phyloP scores from a whole-genome alignment of 805 yeast species.

The Priceomyces medius region DNA sequence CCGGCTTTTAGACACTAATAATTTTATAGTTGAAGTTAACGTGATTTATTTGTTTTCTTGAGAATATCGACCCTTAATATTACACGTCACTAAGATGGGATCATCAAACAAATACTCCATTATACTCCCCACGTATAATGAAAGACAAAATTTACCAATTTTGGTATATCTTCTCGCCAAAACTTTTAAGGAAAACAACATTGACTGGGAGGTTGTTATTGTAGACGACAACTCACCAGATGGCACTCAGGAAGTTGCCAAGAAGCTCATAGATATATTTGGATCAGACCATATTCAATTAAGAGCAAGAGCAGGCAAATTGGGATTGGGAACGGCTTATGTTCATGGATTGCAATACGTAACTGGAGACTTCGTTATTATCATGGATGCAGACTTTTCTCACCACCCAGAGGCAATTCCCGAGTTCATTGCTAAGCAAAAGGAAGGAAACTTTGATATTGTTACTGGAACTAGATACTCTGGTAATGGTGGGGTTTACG shows the following conservation, averaged over 20 bases:
- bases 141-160: constrained; percentile 62
- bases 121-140: constrained; percentile 77
- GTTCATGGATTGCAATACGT: constrained; percentile 72
- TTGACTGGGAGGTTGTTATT: constrained; percentile 74
- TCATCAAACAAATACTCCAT: constrained; percentile 57
- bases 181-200: constrained; percentile 55
- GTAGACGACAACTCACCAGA: constrained; percentile 82
- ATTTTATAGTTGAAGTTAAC: neutral
- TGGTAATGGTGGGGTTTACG: constrained; percentile 80
- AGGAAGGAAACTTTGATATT: constrained; percentile 50
- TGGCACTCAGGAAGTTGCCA: constrained; percentile 75
- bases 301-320: constrained; percentile 72
- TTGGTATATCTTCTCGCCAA: constrained; percentile 67
- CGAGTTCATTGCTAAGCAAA: constrained; percentile 65
- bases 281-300: constrained; percentile 61
- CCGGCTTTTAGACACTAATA: neutral
- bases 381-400: constrained; percentile 83
- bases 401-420: constrained; percentile 83
- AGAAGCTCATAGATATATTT: constrained; percentile 54
- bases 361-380: constrained; percentile 71
- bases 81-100: constrained; percentile 8
- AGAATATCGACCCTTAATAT: neutral
- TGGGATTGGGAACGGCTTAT: constrained; percentile 79
- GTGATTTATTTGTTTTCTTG: neutral
- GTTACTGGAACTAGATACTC: constrained; percentile 67